These are phyloP conservation scores for Quercus glauca DNA, from an alignment of 306 rosid genomes.

Conservation along the genomic window DNA sequence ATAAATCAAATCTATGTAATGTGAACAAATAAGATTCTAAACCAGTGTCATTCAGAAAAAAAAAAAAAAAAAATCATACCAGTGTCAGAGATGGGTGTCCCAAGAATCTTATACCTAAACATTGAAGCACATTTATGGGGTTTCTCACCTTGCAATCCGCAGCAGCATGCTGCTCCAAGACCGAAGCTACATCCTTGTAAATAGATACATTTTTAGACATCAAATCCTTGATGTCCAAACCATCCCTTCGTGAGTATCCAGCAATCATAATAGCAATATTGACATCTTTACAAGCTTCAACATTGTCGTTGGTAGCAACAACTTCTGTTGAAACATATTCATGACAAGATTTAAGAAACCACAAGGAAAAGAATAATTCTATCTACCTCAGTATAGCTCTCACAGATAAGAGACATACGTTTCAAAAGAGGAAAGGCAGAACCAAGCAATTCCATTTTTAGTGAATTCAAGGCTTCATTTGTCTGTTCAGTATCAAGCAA, in stretches of 20 bases:
- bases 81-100: too few relatives aligned
- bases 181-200: slow-evolving; percentile 78
- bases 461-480: slow-evolving; percentile 58
- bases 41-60: too few relatives aligned
- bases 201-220: slow-evolving; percentile 71
- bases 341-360: background rate
- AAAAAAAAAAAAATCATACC: too few relatives aligned
- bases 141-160: slow-evolving; percentile 52
- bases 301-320: slow-evolving; percentile 69
- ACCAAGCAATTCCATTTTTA: slow-evolving; percentile 68
- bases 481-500: slow-evolving; percentile 69
- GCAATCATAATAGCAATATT: slow-evolving; percentile 75
- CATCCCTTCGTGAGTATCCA: slow-evolving; percentile 73
- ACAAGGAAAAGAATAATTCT: background rate
- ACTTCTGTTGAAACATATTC: slow-evolving; percentile 36
- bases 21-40: too few relatives aligned
- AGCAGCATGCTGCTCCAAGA: slow-evolving; percentile 73
- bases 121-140: background rate
- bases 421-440: slow-evolving; percentile 74
- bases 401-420: slow-evolving; percentile 7
- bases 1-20: too few relatives aligned
- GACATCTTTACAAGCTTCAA: slow-evolving; percentile 66
- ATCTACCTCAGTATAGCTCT: background rate
- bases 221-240: slow-evolving; percentile 79
- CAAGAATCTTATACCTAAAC: too few relatives aligned